Percentiles rank a stretch among this genome's conserved stretches.
Evolutionary conservation across 192 early-diverging fungal species (phyloP).

Genomic region (Dissophora ornata): DNA sequence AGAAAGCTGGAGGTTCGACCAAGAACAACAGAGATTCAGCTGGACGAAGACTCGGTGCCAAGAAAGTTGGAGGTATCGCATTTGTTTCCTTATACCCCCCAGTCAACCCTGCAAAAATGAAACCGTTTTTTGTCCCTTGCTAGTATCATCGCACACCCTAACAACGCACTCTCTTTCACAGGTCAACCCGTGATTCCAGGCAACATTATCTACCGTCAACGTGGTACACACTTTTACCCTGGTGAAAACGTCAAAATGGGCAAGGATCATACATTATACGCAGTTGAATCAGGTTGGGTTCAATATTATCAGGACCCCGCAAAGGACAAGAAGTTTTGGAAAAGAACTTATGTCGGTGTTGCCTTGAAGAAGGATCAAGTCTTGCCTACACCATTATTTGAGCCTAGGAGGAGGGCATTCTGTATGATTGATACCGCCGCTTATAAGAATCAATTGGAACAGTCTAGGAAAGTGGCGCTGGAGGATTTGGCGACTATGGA

Average conservation of each 20-base stretch:
- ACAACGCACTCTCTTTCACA: too few species aligned
- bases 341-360: conserved; percentile 75
- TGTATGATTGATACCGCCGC: conserved; percentile 68
- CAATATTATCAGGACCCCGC: conserved; percentile 75
- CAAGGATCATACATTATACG: conserved; percentile 83
- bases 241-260: conserved; percentile 84
- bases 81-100: not conserved
- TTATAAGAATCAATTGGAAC: conserved; percentile 37
- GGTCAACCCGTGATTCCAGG: conserved; percentile 78
- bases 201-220: conserved; percentile 85
- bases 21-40: conserved; percentile 83
- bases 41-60: conserved; percentile 82
- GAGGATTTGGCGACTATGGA: conserved; percentile 39
- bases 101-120: not conserved
- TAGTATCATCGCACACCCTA: too few species aligned
- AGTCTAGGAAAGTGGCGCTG: conserved; percentile 46
- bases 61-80: conserved; percentile 72
- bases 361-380: conserved; percentile 68
- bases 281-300: conserved; percentile 78
- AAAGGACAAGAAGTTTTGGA: conserved; percentile 66
- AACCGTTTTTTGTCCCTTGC: not conserved
- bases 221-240: conserved; percentile 82
- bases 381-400: conserved; percentile 68
- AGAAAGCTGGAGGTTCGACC: conserved; percentile 82
- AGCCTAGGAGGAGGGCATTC: conserved; percentile 77